Evolutionary conservation across 495 filamentous ascomycete species (phyloP).

Genomic region (Aspergillus asperescens): DNA sequence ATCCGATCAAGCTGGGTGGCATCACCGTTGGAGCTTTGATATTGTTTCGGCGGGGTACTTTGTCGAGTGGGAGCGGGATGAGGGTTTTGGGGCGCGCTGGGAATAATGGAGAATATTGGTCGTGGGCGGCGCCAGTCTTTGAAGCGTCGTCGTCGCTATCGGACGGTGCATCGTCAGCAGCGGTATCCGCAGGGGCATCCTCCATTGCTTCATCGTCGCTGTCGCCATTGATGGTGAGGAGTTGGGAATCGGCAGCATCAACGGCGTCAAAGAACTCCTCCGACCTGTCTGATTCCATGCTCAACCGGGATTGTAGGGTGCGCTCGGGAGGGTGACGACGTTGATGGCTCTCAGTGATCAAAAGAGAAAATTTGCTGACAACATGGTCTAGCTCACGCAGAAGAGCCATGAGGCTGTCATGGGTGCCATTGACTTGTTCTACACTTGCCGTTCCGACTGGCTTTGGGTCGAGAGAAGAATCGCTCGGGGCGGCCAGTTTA

Average conservation of each 20-base stretch:
- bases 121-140: constrained; percentile 34
- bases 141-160: constrained; percentile 53
- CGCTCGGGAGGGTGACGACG: constrained; percentile 55
- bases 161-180: constrained; percentile 35
- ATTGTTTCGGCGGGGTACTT: constrained; percentile 61
- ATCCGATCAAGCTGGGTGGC: constrained; percentile 87
- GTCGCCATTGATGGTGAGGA: constrained; percentile 66
- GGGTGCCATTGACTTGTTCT: constrained; percentile 57
- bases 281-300: constrained; percentile 72
- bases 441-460: constrained; percentile 33
- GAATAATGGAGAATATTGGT: constrained; percentile 54
- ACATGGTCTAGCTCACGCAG: constrained; percentile 78
- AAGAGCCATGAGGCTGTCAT: constrained; percentile 73
- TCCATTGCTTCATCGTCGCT: constrained; percentile 44
- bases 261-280: constrained; percentile 95
- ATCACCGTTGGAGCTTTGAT: constrained; percentile 65
- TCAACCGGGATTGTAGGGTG: constrained; percentile 56
- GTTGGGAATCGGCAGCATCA: constrained; percentile 61
- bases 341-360: constrained; percentile 73
- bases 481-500: constrained; percentile 51
- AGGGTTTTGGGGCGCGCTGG: constrained; percentile 70
- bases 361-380: constrained; percentile 69
- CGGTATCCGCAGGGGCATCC: constrained; percentile 13
- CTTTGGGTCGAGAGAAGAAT: constrained; percentile 29
- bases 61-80: constrained; percentile 66